Evolutionary conservation across 495 filamentous ascomycete genomes (phyloP).

Genomic region (Lichenothelia convexa): DNA sequence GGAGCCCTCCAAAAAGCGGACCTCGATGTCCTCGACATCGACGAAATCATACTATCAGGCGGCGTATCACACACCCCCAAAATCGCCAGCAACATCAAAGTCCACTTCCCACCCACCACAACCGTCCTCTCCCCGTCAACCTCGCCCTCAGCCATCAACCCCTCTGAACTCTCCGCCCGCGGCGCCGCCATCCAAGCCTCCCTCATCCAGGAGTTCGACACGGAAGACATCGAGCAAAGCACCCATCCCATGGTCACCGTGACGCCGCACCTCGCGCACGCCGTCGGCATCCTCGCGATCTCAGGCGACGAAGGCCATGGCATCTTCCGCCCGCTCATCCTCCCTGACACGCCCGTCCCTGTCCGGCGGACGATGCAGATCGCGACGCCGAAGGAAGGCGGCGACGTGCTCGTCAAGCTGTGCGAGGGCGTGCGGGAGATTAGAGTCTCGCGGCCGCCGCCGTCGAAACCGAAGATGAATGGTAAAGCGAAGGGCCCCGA

Average conservation of each 20-base stretch:
- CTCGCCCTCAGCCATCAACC: slow-evolving; percentile 62
- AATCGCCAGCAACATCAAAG: slow-evolving; percentile 55
- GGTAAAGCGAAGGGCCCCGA: slow-evolving; percentile 30
- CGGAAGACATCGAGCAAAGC: slow-evolving; percentile 84
- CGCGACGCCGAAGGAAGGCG: slow-evolving; percentile 52
- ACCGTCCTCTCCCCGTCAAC: slow-evolving; percentile 69
- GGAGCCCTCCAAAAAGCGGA: slow-evolving; percentile 78
- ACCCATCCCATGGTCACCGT: slow-evolving; percentile 91
- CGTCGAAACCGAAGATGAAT: slow-evolving; percentile 51
- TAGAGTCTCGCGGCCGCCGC: slow-evolving; percentile 72
- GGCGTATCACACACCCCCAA: slow-evolving; percentile 87
- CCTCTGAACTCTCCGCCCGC: slow-evolving; percentile 70
- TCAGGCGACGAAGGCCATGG: slow-evolving; percentile 40
- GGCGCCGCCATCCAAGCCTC: slow-evolving; percentile 92
- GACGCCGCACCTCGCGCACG: slow-evolving; percentile 70
- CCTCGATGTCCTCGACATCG: slow-evolving; percentile 79
- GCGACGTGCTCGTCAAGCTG: slow-evolving; percentile 69
- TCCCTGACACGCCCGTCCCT: slow-evolving; percentile 74
- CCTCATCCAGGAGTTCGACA: slow-evolving; percentile 78
- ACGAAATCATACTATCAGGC: slow-evolving; percentile 87
- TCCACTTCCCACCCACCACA: slow-evolving; percentile 67
- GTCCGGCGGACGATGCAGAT: slow-evolving; percentile 68
- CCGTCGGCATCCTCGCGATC: slow-evolving; percentile 69
- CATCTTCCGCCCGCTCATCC: slow-evolving; percentile 59
- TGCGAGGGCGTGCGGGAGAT: slow-evolving; percentile 77